Evolutionary conservation across 305 asterid species (phyloP).

Genomic region (Plantago rigida): DNA sequence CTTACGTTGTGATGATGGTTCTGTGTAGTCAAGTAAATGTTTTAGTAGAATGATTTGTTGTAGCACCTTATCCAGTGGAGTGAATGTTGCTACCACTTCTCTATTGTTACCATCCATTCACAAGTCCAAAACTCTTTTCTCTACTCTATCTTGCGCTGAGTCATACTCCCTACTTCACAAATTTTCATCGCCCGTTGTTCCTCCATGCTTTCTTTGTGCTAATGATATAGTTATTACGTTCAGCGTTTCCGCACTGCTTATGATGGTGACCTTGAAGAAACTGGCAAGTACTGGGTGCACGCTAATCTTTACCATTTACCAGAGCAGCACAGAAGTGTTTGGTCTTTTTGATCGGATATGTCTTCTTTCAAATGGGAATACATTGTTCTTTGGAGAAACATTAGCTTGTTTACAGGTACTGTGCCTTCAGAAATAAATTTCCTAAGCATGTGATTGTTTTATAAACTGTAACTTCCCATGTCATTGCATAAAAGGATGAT

Average conservation of each 20-base stretch:
- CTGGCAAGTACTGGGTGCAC: conserved; percentile 97
- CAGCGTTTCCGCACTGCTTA: conserved; percentile 91
- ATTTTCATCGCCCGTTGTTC: background rate
- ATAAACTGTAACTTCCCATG: background rate
- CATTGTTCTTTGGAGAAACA: conserved; percentile 96
- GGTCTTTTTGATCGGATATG: conserved; percentile 96
- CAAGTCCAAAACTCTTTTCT: too few relatives aligned
- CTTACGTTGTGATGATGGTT: conserved; percentile 1
- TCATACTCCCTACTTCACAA: too few relatives aligned
- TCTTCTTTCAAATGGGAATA: conserved; percentile 95
- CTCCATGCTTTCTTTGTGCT: conserved; percentile 12
- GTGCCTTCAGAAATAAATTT: conserved; percentile 16
- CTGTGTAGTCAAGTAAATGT: background rate
- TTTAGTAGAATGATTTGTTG: conserved; percentile 2
- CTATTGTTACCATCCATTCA: background rate
- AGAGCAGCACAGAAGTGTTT: conserved; percentile 98
- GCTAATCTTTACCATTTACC: conserved; percentile 81
- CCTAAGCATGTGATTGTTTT: conserved; percentile 11
- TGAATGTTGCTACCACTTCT: background rate
- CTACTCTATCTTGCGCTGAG: too few relatives aligned
- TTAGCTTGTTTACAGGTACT: conserved; percentile 96
- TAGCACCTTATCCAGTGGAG: background rate
- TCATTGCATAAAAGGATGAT: background rate
- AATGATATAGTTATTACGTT: conserved; percentile 16
- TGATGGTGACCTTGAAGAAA: conserved; percentile 98